Evolutionary conservation across 2,329 filamentous ascomycete genomes (phyloP).

Genomic region (Fusarium pseudocircinatum): DNA sequence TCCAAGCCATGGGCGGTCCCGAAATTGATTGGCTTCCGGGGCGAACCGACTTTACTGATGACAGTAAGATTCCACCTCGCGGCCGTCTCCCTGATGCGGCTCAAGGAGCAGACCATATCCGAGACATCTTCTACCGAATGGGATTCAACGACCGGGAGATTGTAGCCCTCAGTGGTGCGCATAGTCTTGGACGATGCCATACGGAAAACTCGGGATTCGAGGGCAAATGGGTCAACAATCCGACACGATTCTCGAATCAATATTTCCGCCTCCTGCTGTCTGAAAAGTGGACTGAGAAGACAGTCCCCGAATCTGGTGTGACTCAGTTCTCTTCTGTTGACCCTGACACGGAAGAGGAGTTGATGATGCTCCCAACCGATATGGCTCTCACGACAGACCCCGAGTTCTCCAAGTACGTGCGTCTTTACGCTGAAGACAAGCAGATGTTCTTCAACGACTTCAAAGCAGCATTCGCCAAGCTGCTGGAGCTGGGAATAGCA

Average conservation of each 20-base stretch:
- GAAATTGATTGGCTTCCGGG: neutral
- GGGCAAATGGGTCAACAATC: conserved; percentile 7
- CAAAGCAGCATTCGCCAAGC: neutral
- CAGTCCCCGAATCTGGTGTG: neutral
- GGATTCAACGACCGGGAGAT: conserved; percentile 5
- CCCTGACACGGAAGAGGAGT: conserved; percentile 1
- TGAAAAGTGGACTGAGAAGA: neutral
- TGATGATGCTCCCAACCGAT: conserved; percentile 13
- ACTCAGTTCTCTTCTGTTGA: neutral
- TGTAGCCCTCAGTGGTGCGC: conserved; percentile 1
- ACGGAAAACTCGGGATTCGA: conserved; percentile 11
- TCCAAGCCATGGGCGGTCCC: neutral
- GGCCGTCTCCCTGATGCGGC: conserved; percentile 6
- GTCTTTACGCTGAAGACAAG: neutral
- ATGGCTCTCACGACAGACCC: conserved; percentile 2
- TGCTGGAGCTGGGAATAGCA: neutral
- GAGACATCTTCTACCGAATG: conserved; percentile 5
- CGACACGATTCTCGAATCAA: conserved; percentile 8
- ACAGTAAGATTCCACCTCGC: conserved; percentile 8
- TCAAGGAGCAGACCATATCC: conserved; percentile 5
- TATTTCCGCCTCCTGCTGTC: conserved; percentile 7
- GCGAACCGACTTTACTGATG: conserved; percentile 2
- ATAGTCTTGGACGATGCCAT: conserved; percentile 3
- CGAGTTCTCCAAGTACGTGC: conserved; percentile 3
- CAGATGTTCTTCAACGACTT: conserved; percentile 2